Percentiles rank a stretch among this genome's conserved stretches.
phyloP scores from a whole-genome alignment of 352 stramenopile genomes.

The Pythium insidiosum region DNA sequence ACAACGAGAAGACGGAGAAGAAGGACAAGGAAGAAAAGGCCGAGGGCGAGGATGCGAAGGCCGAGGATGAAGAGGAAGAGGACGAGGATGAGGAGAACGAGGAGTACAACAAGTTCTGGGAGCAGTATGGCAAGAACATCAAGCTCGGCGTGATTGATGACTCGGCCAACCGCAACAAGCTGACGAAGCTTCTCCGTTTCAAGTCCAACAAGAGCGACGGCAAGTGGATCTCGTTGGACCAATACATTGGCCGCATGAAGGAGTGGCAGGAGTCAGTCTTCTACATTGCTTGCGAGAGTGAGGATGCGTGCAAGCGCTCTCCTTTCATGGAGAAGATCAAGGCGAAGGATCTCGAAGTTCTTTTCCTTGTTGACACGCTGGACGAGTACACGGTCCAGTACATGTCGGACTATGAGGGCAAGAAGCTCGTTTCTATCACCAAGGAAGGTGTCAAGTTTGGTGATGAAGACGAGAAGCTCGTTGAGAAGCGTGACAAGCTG shows the following conservation, averaged over 20 bases:
- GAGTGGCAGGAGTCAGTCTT: slow-evolving; percentile 99
- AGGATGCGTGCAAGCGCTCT: slow-evolving; percentile 90
- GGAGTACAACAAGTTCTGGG: slow-evolving; percentile 98
- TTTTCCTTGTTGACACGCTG: slow-evolving; percentile 98
- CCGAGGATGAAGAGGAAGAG: slow-evolving; percentile 38
- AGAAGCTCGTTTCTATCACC: slow-evolving; percentile 95
- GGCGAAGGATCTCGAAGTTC: slow-evolving; percentile 96
- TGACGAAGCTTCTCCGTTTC: slow-evolving; percentile 97
- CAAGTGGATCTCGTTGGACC: slow-evolving; percentile 92
- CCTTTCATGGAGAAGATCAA: slow-evolving; percentile 97
- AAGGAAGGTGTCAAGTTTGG: slow-evolving; percentile 99
- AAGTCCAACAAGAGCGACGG: slow-evolving; percentile 90
- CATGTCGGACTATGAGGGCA: slow-evolving; percentile 91
- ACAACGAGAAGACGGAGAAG: slow-evolving; percentile 52
- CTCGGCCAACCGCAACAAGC: slow-evolving; percentile 89
- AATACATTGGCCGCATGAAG: slow-evolving; percentile 98
- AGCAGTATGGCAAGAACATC: slow-evolving; percentile 96
- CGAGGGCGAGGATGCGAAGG: slow-evolving; percentile 25
- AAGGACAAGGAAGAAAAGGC: slow-evolving; percentile 75
- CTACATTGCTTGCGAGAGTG: slow-evolving; percentile 94
- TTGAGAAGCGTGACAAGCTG: slow-evolving; percentile 91
- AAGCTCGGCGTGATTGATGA: slow-evolving; percentile 99
- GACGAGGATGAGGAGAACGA: slow-evolving; percentile 64
- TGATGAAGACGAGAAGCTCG: slow-evolving; percentile 95
- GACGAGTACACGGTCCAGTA: slow-evolving; percentile 98